Conservation (phyloP, 495 filamentous ascomycete species). For the Cetradonia linearis region DNA sequence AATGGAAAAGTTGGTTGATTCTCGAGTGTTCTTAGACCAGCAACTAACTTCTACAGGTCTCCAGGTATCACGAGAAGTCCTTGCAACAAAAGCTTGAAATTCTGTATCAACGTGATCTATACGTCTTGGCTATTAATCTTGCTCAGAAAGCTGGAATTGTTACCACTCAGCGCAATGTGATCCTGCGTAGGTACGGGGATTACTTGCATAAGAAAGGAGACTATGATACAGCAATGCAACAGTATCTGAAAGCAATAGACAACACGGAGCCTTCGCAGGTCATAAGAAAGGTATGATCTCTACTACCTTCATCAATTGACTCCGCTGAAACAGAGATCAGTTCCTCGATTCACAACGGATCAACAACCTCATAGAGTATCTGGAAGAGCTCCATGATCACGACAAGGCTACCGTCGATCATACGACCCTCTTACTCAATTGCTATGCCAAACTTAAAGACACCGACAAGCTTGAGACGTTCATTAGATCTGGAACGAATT, state of each 20-base stretch:
- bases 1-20: conserved; percentile 66
- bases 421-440: conserved; percentile 88
- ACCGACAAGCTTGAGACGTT: conserved; percentile 91
- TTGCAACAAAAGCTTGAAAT: conserved; percentile 87
- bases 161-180: conserved; percentile 70
- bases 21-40: conserved; percentile 12
- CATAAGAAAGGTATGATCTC: conserved; percentile 61
- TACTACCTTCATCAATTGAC: neutral
- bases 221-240: conserved; percentile 96
- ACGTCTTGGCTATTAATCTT: conserved; percentile 81
- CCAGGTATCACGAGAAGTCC: conserved; percentile 84
- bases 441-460: conserved; percentile 95
- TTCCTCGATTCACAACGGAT: conserved; percentile 94
- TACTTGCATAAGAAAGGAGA: conserved; percentile 90
- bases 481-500: conserved; percentile 92
- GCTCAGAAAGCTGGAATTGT: conserved; percentile 81
- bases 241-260: conserved; percentile 92
- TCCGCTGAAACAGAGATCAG: conserved; percentile 33
- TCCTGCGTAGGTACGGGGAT: conserved; percentile 89
- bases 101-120: conserved; percentile 87
- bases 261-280: conserved; percentile 91
- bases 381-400: conserved; percentile 93
- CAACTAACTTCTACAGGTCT: conserved; percentile 44
- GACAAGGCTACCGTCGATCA: conserved; percentile 92
- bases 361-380: conserved; percentile 93